Conservation (phyloP, 768 basidiomycete species). For the Kwoniella dendrophila region DNA sequence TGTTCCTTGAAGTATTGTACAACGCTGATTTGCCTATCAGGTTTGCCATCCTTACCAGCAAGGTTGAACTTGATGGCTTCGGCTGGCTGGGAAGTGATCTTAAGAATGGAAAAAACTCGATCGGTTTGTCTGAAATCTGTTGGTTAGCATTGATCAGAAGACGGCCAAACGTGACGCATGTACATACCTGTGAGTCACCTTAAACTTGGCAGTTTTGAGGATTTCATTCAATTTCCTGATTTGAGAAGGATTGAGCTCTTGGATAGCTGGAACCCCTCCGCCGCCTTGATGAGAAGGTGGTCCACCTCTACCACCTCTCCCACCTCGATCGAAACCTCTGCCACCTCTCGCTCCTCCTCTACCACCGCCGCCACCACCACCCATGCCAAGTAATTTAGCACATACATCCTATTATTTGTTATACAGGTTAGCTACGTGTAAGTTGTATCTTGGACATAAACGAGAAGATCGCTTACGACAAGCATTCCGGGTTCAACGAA, state of each 20-base stretch:
- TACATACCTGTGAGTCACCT: constrained; percentile 48
- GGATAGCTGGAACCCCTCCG: constrained; percentile 34
- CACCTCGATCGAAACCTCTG: constrained; percentile 31
- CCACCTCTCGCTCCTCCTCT: constrained; percentile 41
- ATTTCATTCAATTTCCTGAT: constrained; percentile 46
- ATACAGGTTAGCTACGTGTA: constrained; percentile 1
- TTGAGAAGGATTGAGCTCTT: constrained; percentile 28
- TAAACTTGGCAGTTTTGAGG: constrained; percentile 51
- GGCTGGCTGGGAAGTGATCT: constrained; percentile 43
- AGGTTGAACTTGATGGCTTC: constrained; percentile 47
- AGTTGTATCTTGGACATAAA: background rate
- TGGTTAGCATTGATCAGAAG: background rate
- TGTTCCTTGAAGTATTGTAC: constrained; percentile 46
- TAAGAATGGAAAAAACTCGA: constrained; percentile 32
- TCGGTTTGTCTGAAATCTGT: constrained; percentile 21
- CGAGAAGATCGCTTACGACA: constrained; percentile 25
- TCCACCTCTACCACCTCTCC: constrained; percentile 41
- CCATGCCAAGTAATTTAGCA: constrained; percentile 40
- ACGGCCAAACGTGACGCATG: background rate
- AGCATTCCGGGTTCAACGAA: constrained; percentile 52
- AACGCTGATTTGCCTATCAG: constrained; percentile 41
- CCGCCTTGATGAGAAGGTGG: constrained; percentile 15
- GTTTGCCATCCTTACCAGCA: constrained; percentile 41
- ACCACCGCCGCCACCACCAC: constrained; percentile 35
- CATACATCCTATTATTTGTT: constrained; percentile 39